Evolutionary conservation across 441 rosid genomes (phyloP).

Genomic region (Pelargonium cotyledonis): DNA sequence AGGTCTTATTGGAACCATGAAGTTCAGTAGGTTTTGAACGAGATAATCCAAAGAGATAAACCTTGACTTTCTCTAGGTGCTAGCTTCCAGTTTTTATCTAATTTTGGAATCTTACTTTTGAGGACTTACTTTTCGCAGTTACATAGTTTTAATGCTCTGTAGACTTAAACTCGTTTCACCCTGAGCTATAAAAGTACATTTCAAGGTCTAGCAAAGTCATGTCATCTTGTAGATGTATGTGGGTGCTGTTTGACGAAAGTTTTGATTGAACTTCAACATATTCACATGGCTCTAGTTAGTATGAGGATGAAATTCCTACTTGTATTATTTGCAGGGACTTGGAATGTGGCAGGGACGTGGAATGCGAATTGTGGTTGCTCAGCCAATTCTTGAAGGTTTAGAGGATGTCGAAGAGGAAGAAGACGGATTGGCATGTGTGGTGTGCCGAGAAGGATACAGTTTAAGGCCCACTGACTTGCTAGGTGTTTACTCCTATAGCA

Average conservation of each 20-base stretch:
- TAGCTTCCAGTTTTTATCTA: too few species aligned
- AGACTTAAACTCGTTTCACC: neutral
- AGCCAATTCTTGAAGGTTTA: constrained; percentile 86
- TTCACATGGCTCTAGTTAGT: neutral
- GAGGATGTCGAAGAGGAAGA: constrained; percentile 98
- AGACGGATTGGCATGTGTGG: constrained; percentile 99
- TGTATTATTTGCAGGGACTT: constrained; percentile 52
- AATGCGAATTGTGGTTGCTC: constrained; percentile 79
- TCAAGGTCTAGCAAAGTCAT: neutral
- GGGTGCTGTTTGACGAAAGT: neutral
- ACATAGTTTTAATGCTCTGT: neutral
- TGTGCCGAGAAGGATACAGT: constrained; percentile 98
- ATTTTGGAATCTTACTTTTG: neutral
- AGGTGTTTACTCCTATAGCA: constrained; percentile 92
- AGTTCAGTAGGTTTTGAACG: neutral
- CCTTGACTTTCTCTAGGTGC: too few species aligned
- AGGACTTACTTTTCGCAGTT: neutral
- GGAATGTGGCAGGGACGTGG: constrained; percentile 96
- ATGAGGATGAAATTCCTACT: constrained; percentile 8
- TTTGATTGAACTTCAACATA: neutral
- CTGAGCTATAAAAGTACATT: neutral
- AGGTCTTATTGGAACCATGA: neutral
- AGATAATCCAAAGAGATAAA: too few species aligned
- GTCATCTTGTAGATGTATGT: neutral
- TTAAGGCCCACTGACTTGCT: constrained; percentile 91